Base-by-base conservation (phyloP, 805 yeast genomes). In the Hanseniaspora clermontiae region DNA sequence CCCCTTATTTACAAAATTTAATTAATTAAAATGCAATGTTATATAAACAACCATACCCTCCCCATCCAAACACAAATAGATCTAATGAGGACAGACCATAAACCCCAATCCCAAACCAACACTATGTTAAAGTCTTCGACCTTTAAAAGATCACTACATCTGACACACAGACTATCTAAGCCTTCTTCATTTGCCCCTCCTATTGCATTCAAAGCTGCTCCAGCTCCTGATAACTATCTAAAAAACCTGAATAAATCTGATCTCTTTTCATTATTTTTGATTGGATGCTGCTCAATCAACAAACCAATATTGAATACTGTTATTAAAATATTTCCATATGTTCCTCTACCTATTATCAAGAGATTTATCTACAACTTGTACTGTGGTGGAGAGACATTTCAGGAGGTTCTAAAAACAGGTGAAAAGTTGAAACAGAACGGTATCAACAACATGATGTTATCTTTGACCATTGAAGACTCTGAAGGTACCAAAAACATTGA, bases 361-460 rank as follows among this genome's bases (percentile, higher is more conserved):
- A 70, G 79, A 43, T 74, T 88, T 60, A 87, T 90, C 17, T 89
- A 86, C 67, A 84, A 84, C 59, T 76, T 87, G 59, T 90, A 91
- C 71, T 84, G 95, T 66, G 97, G 97, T 42, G 97, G 97, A 57
- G 91, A 86, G 63, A 80, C 78, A 59, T 76, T 83, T 56, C 69
- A 70, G 11, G 85, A 89, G 61, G 93, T 90, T 14, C 73, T 79
- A 55, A 67, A 73, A 56, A 84, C 95, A 4, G 95, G 95, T 54
- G 71, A 74, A 56, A 73, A 80, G 58, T 75, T 90, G 61, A 74
- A 80, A 55, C 68, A 76, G 52, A 76, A 95, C 59, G 95, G 95
- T 10, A 85, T 89, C 65, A 80, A 86, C 62, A 91, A 90, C 73
- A 87, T 90, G 95, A 88, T 90, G 95, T 73, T 90, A n/a, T 84